Base-by-base conservation (phyloP, 202 grass and related monocot species). In the Hordeum pubiflorum region DNA sequence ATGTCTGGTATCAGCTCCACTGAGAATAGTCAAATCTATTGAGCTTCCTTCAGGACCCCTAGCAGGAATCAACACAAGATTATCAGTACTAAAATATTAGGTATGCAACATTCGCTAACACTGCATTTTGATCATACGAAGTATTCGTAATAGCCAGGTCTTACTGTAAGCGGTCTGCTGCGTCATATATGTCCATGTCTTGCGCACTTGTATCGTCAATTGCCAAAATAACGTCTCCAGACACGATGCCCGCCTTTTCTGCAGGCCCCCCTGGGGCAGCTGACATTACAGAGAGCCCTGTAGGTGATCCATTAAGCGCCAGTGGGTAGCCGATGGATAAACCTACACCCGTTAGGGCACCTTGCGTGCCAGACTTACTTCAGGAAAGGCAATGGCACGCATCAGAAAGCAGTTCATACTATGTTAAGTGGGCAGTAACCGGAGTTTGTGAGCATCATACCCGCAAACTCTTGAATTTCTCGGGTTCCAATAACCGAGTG, bases 301-400 rank as follows among this genome's bases (percentile, higher is more conserved):
- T 59, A 83, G 87, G 82, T 34, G 90, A 87, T 77, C 88, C 92
- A 76, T 89, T 87, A 81, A 90, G 55, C 0, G 52, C 86, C 83
- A 87, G 77, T 13, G 92, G 95, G 76, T 93, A 98, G 26, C 92
- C 74, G 38, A 98, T 91, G 31, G 95, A 98, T 59, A 98, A 85
- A 57, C 95, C 95, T 81, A 98, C 95, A 58, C 95, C 95, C 10
- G 92, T 98, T 63, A 98, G 90, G 4, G 92, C 87, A 21, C 92
- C 95, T 91, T 98, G 90, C 79, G 95, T 93, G 80, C 95, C 92
- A 91, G 95, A 95, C 95, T 98, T 89, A 89, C 92, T 91, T 98
- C 86, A 93, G 81, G 89, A 71, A 93, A 91, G 80, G 77, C 75
- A 83, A 85, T 84, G 72, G 11, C 20, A 63, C 82, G 68, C 74